Conservation (phyloP, 805 yeast genomes). For the Kazachstania africana region DNA sequence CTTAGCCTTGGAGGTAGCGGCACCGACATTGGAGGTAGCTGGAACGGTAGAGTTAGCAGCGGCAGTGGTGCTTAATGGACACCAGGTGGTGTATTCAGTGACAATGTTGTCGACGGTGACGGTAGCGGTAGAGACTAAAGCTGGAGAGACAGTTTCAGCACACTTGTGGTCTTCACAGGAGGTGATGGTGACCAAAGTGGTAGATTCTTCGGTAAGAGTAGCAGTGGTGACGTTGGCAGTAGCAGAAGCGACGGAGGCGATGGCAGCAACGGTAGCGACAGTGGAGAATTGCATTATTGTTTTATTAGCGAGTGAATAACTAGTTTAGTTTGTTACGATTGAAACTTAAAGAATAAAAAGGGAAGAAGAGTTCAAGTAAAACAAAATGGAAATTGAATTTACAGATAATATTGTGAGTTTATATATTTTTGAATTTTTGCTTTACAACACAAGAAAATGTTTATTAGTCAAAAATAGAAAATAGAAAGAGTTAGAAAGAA, state of each 20-base stretch:
- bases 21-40: conserved; percentile 16
- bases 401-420: no score
- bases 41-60: conserved; percentile 6
- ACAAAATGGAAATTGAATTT: no score
- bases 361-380: no score
- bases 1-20: conserved; percentile 15
- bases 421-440: no score
- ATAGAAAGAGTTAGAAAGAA: no score
- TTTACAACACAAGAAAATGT: no score
- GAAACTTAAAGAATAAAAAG: no score
- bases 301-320: no score
- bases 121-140: conserved; percentile 28
- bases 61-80: conserved; percentile 26
- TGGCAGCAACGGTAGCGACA: conserved; percentile 27
- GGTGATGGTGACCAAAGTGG: conserved; percentile 28
- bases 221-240: conserved; percentile 18
- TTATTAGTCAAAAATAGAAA: no score
- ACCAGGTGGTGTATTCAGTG: conserved; percentile 23
- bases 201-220: conserved; percentile 12
- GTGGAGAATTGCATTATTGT: conserved; percentile 35
- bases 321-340: no score
- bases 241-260: conserved; percentile 21
- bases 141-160: conserved; percentile 24
- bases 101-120: conserved; percentile 20
- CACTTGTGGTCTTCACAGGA: conserved; percentile 26